Percentiles rank a stretch among this genome's conserved stretches.
Conservation (phyloP, 169 alveolate genomes). For the Eimeria acervulina region DNA sequence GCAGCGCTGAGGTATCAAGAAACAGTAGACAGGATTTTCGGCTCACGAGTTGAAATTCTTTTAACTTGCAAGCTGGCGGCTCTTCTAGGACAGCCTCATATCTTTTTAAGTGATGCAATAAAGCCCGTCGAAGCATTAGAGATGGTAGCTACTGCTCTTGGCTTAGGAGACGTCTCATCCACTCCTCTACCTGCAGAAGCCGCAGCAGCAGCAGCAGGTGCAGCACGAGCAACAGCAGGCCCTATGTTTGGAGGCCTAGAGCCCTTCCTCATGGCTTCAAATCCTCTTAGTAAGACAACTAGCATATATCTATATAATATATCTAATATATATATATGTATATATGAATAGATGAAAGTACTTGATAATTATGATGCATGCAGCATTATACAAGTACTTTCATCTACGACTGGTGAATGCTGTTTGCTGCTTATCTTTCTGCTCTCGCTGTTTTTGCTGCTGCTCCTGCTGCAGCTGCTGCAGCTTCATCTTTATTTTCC, state of each 20-base stretch:
- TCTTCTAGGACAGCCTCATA: constrained; percentile 41
- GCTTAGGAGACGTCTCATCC: neutral
- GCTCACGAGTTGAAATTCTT: neutral
- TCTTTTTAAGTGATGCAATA: neutral
- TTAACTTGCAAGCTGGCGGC: constrained; percentile 56
- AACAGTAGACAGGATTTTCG: constrained; percentile 24
- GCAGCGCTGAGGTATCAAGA: neutral
- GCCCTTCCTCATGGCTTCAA: constrained; percentile 16
- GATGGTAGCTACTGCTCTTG: constrained; percentile 10
- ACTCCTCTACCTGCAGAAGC: neutral
- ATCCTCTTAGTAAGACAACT: no score
- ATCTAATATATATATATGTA: no score
- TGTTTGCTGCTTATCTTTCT: no score
- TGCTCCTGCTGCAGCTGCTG: neutral
- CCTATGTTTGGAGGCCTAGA: constrained; percentile 50
- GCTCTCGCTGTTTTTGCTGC: neutral
- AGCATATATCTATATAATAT: no score
- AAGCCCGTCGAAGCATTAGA: constrained; percentile 1
- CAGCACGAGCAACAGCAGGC: neutral
- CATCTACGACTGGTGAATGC: no score
- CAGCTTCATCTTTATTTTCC: neutral
- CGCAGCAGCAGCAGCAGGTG: neutral
- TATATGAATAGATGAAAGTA: no score
- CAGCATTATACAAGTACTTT: no score
- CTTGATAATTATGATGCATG: no score